These are phyloP conservation scores for Thozetella sp. DNA, from an alignment of 495 filamentous ascomycete genomes.

Conservation along the genomic window DNA sequence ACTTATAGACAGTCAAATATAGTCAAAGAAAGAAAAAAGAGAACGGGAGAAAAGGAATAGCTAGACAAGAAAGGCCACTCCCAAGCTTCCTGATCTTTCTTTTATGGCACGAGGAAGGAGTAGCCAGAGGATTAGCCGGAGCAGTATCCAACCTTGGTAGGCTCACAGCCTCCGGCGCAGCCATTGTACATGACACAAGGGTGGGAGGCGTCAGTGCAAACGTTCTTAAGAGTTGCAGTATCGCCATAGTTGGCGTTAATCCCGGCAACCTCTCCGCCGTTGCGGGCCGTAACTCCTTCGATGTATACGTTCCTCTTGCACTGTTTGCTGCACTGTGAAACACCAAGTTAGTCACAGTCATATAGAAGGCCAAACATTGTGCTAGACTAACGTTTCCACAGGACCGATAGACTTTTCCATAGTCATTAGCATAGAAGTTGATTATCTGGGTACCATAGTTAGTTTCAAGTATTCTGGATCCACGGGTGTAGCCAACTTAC, in stretches of 20 bases:
- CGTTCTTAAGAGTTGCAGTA: conserved; percentile 24
- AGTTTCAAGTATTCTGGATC: neutral
- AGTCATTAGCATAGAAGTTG: conserved; percentile 45
- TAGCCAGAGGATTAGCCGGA: neutral
- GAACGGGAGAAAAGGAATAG: too few species aligned
- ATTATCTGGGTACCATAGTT: conserved; percentile 26
- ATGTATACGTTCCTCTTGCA: conserved; percentile 44
- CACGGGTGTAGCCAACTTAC: neutral
- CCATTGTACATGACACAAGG: conserved; percentile 7
- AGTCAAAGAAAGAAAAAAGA: too few species aligned
- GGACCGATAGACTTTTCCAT: conserved; percentile 50
- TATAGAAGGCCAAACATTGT: neutral
- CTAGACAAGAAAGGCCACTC: too few species aligned
- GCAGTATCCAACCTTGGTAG: neutral
- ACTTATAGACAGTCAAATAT: too few species aligned
- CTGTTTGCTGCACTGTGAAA: conserved; percentile 11
- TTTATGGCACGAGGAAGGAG: too few species aligned
- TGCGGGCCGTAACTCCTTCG: conserved; percentile 44
- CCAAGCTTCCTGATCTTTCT: too few species aligned
- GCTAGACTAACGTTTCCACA: conserved; percentile 46
- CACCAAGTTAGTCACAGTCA: neutral
- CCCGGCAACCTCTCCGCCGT: conserved; percentile 41
- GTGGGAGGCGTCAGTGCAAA: neutral
- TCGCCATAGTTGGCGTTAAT: conserved; percentile 52
- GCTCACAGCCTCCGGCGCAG: neutral